Base-by-base conservation (phyloP, 164 flowering plant genomes). In the Macadamia integrifolia region DNA sequence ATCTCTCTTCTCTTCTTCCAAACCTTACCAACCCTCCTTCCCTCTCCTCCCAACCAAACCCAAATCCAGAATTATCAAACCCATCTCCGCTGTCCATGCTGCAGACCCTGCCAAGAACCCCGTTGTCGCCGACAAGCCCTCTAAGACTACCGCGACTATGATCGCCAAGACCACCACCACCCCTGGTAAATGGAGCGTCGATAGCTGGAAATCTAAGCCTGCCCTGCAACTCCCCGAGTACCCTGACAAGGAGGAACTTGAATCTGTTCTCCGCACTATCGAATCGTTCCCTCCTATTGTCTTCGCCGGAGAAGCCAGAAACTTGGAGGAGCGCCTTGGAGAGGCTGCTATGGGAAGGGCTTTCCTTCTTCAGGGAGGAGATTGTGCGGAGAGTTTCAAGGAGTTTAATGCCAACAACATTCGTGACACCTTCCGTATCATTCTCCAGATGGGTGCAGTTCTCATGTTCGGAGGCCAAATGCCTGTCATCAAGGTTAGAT, bases 371-470 rank as follows among this genome's bases (percentile, higher is more conserved):
- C 93, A 89, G 72, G 97, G 96, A 2, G 97, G 97, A 0, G 97
- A 92, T 62, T 92, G 97, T 58, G 96, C 97, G 4, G 97, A 92
- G 84, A 89, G 96, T 42, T 90, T 92, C 81, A 92, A 92, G 79
- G 97, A 92, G 77, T 92, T 92, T 72, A 86, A 86, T 69, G 97
- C 89, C 17, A 85, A 86, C 65, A 92, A 90, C 71, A 92, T 92
- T 46, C 80, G 96, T 61, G 97, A 92, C 67, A 92, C 97, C 61
- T 89, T 92, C 80, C 69, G 97, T 57, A 80, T 92, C 44, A 80
- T 92, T 53, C 88, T 92, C 12, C 97, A 90, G 74, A 92, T 92
- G 97, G 86, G 89, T 29, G 96, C 71, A 44, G 96, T 92, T 56
- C 71, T 92, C 65, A 92, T 88, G 93, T 92, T 88, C 56, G 96